phyloP scores from a whole-genome alignment of 2,329 filamentous ascomycete genomes.

The Sporothrix schenckii region DNA sequence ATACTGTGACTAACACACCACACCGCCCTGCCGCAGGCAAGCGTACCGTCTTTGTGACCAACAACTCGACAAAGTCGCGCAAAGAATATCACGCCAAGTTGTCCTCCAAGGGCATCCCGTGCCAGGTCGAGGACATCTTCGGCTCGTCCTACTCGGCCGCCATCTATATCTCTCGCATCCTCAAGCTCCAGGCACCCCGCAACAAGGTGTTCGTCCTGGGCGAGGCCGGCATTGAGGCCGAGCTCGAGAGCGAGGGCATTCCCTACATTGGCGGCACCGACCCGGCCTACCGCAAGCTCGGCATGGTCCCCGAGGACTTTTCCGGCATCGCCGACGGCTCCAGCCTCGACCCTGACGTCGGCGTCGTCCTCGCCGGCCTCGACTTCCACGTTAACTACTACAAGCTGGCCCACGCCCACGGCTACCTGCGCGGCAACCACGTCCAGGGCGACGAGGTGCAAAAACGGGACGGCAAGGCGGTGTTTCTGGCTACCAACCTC shows the following conservation, averaged over 20 bases:
- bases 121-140: constrained; percentile 86
- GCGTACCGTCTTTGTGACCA: constrained; percentile 92
- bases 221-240: constrained; percentile 86
- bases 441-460: constrained; percentile 68
- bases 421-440: constrained; percentile 75
- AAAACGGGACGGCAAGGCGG: constrained; percentile 75
- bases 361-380: constrained; percentile 83
- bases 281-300: constrained; percentile 67
- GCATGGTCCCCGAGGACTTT: constrained; percentile 81
- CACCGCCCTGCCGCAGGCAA: constrained; percentile 63
- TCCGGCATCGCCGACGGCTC: constrained; percentile 73
- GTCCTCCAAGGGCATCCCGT: constrained; percentile 75
- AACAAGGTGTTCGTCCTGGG: constrained; percentile 95
- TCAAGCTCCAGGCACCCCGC: constrained; percentile 74
- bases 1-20: not conserved
- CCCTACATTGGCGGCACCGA: constrained; percentile 87
- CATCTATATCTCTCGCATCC: constrained; percentile 92
- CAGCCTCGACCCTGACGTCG: constrained; percentile 82
- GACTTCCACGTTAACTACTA: constrained; percentile 97
- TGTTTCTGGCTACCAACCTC: constrained; percentile 90
- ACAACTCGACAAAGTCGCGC: constrained; percentile 97
- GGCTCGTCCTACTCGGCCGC: constrained; percentile 93
- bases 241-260: constrained; percentile 78
- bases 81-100: constrained; percentile 93
- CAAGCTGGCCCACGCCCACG: constrained; percentile 80